Evolutionary conservation across 371 early-diverging fungal species (phyloP), one percentile per base, ranked within the genome.

Genomic region (Apophysomyces variabilis): DNA sequence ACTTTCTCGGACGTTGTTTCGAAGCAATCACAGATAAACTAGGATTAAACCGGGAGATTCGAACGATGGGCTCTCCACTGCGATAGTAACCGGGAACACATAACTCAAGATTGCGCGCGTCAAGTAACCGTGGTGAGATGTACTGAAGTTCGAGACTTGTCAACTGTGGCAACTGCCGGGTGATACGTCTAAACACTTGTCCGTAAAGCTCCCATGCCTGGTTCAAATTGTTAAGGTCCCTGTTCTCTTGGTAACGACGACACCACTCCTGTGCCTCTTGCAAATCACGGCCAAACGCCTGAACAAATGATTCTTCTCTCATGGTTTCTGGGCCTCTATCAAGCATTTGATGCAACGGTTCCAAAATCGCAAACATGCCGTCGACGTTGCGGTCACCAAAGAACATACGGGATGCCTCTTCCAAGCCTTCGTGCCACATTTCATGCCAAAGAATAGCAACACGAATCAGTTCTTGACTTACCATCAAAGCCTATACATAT

Each of bases 181-280:
- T 86, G 68, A 97, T 96, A 12, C 92, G 85, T 60, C 90, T 85
- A 83, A 95, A 95, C 21, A 98, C 92, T 76, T 89, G 85, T 56
- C 92, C 94, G 72, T 97, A 98, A n/a, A 95, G 77, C 60, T 98
- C 96, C 98, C 98, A 97, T 4, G 98, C 97, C 69, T 95, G 96
- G 63, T 96, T 92, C 59, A 99, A 73, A 62, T 93, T 93, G 62
- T 93, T 93, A 39, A 86, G 74, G 67, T 95, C 92, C 45, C 85
- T 85, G 0, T 92, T 92, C 44, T 90, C 85, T 59, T 87, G 84
- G 77, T 90, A 99, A 60, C 92, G 92, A 57, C 82, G 78, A 72
- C 95, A 93, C 91, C 93, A 93, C 54, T 95, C 96, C 64, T 92
- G 86, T 0, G 99, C 99, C 59, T 97, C 96, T 60, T 91, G 90